Evolutionary conservation across 2,329 filamentous ascomycete genomes (phyloP).

Genomic region (Thermomyces lanuginosus): DNA sequence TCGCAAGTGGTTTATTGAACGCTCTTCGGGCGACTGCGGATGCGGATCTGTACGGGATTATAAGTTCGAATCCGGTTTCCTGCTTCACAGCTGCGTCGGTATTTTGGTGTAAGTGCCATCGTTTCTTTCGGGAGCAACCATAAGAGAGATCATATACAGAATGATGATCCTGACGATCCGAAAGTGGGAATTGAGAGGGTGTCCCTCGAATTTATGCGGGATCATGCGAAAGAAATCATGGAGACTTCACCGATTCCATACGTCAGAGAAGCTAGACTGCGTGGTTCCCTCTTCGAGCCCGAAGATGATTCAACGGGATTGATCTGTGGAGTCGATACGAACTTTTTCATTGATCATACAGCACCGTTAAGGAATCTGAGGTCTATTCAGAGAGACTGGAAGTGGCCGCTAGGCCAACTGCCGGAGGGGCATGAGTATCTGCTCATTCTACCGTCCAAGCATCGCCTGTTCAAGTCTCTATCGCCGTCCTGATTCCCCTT

Average conservation of each 20-base stretch:
- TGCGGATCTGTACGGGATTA: slow-evolving; percentile 23
- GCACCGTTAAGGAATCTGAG: slow-evolving; percentile 19
- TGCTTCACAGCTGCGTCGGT: slow-evolving; percentile 18
- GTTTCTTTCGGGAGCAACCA: neutral
- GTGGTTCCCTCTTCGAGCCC: slow-evolving; percentile 20
- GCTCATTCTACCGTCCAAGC: too few species aligned
- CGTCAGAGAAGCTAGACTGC: slow-evolving; percentile 22
- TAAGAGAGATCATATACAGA: neutral
- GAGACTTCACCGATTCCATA: slow-evolving; percentile 23
- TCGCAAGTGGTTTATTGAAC: slow-evolving; percentile 20
- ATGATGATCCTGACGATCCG: too few species aligned
- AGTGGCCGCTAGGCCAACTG: slow-evolving; percentile 20
- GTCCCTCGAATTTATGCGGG: slow-evolving; percentile 13
- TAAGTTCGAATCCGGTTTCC: slow-evolving; percentile 26
- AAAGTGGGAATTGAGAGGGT: slow-evolving; percentile 6
- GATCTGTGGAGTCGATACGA: slow-evolving; percentile 20
- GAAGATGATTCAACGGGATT: slow-evolving; percentile 13
- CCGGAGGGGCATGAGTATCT: slow-evolving; percentile 18
- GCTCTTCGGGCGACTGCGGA: slow-evolving; percentile 14
- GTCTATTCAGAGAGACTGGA: slow-evolving; percentile 11
- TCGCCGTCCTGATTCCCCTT: too few species aligned
- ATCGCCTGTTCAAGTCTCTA: too few species aligned
- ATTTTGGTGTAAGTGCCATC: slow-evolving; percentile 15
- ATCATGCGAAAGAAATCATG: slow-evolving; percentile 18
- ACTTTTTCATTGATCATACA: slow-evolving; percentile 24